Conservation (phyloP, 768 basidiomycete genomes). For the Phlebiopsis flavidoalba region DNA sequence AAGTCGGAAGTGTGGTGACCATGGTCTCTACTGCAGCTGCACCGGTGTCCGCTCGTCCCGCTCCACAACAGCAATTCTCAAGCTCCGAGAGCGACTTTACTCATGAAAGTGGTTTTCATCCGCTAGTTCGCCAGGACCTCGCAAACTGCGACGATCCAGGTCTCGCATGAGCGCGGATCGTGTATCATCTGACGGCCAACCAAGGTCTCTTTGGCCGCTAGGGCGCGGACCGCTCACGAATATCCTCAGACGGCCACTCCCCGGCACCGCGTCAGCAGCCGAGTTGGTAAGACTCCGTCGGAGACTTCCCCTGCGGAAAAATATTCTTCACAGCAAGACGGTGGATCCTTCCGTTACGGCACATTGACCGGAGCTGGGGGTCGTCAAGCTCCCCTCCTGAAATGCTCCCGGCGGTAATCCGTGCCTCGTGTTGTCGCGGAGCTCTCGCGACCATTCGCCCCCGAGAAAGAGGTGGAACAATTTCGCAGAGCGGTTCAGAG, state of each 20-base stretch:
- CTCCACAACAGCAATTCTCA: slow-evolving; percentile 7
- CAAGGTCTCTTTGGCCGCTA: not conserved
- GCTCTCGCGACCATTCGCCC: not conserved
- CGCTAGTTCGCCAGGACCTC: slow-evolving; percentile 11
- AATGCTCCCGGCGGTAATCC: not conserved
- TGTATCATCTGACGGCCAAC: slow-evolving; percentile 6
- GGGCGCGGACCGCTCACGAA: not conserved
- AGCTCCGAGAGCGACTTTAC: slow-evolving; percentile 11
- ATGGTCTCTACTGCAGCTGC: slow-evolving; percentile 14
- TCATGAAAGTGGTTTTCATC: slow-evolving; percentile 7
- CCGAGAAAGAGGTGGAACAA: slow-evolving; percentile 32
- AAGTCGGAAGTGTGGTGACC: slow-evolving; percentile 14
- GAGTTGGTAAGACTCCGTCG: not conserved
- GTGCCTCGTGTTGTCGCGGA: not conserved
- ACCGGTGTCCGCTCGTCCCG: slow-evolving; percentile 11
- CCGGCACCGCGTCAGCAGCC: slow-evolving; percentile 12
- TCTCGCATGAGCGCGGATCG: slow-evolving; percentile 16
- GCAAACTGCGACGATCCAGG: slow-evolving; percentile 15
- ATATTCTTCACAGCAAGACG: not conserved
- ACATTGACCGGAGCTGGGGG: not conserved
- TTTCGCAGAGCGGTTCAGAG: slow-evolving; percentile 48
- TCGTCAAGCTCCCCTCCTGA: not conserved
- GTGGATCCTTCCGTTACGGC: not conserved
- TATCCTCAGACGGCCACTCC: not conserved
- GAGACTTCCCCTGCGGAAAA: not conserved